Evolutionary conservation across 345 rosid species (phyloP), one percentile per base, ranked within the genome.

Genomic region (Fremontodendron californicum): DNA sequence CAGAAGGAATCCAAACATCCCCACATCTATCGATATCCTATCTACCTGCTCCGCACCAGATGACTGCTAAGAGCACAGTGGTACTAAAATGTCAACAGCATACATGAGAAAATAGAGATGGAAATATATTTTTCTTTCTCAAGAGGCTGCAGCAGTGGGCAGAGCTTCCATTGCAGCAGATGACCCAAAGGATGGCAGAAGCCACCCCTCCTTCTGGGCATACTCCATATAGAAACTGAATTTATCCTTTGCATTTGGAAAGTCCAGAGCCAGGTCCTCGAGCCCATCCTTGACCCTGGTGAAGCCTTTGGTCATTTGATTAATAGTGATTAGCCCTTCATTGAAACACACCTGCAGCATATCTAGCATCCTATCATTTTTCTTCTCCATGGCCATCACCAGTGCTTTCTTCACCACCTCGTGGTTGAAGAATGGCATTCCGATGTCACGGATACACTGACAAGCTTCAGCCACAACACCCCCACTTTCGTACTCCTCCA

Each of bases 311-410:
- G 96, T 92, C 98, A 96, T 91, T 81, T 94, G 97, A 79, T 91
- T 94, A 80, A 78, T 88, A 16, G 98, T 96, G 82, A 94, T 96
- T 83, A 94, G 85, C 23, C 99, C 99, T 84, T 94, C 97, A 5
- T 82, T 76, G 85, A 86, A 94, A 80, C 97, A 94, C 57, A 83
- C 97, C 79, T 91, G 91, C n/a, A 96, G 89, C 77, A 96, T 89
- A 81, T 92, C 89, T 72, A 96, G 81, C 81, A 96, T 84, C 84
- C 90, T 73, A 68, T 94, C 99, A 42, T 94, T 96, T 89, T 96
- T 89, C 92, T 92, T 96, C 90, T 94, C 99, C 99, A 96, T 96
- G 19, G 99, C 99, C 98, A 96, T 94, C 40, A 94, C 97, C 85
- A 96, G 45, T 49, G 99, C 99, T 83, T 96, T 96, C 91, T 96